Percentiles rank a stretch among this genome's conserved stretches.
Evolutionary conservation across 2,329 filamentous ascomycete species (phyloP).

Genomic region (Arthrobotrys megalospora): DNA sequence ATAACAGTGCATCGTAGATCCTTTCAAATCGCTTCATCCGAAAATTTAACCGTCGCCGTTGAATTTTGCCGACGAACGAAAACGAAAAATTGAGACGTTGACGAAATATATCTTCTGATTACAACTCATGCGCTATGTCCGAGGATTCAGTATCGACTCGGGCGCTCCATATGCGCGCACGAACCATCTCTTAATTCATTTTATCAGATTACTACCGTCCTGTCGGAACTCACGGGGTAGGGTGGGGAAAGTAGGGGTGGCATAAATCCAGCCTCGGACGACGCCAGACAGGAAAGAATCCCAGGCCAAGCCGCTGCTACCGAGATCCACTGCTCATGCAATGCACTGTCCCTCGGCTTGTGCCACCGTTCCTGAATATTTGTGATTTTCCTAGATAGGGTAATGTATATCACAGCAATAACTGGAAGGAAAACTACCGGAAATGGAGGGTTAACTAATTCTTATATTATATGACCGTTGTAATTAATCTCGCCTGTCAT

Average conservation of each 20-base stretch:
- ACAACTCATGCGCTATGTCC: conserved; percentile 14
- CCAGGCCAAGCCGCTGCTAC: conserved; percentile 29
- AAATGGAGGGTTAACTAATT: not conserved
- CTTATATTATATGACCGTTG: not conserved
- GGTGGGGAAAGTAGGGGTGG: conserved; percentile 14
- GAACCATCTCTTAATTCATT: not conserved
- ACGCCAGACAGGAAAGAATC: conserved; percentile 28
- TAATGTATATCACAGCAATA: conserved; percentile 24
- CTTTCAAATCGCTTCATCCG: conserved; percentile 13
- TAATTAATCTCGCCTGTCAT: conserved; percentile 31
- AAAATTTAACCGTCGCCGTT: not conserved
- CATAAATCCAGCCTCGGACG: conserved; percentile 16
- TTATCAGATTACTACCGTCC: conserved; percentile 36
- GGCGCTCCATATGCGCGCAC: conserved; percentile 7
- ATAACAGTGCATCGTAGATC: conserved; percentile 27
- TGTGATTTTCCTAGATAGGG: conserved; percentile 11
- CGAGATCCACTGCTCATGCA: conserved; percentile 36
- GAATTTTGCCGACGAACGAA: not conserved
- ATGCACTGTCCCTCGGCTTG: conserved; percentile 36
- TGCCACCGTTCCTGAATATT: conserved; percentile 46
- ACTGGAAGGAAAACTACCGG: conserved; percentile 29
- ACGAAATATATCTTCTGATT: conserved; percentile 11
- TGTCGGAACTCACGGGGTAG: conserved; percentile 37
- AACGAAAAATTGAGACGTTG: not conserved
- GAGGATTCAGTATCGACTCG: not conserved